Percentiles rank a stretch among this genome's conserved stretches.
phyloP scores from a whole-genome alignment of 495 filamentous ascomycete genomes.

The Lophiostoma macrostomum region DNA sequence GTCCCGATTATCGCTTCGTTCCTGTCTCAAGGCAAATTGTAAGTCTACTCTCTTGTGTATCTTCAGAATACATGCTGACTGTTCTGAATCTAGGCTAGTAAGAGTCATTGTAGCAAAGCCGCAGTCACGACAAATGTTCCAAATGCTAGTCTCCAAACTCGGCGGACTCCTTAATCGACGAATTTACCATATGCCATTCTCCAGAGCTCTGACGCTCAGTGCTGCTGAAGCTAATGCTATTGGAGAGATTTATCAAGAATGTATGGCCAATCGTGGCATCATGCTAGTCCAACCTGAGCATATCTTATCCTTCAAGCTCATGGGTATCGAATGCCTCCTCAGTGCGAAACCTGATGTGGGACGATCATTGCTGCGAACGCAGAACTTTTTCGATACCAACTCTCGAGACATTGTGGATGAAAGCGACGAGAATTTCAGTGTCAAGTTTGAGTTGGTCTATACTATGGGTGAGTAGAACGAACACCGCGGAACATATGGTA shows the following conservation, averaged over 20 bases:
- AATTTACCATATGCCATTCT: conserved; percentile 63
- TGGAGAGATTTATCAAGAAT: conserved; percentile 45
- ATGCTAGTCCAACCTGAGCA: conserved; percentile 67
- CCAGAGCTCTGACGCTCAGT: conserved; percentile 47
- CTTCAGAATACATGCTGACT: not conserved
- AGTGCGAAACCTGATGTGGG: conserved; percentile 29
- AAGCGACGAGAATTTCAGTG: conserved; percentile 37
- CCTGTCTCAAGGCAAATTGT: conserved; percentile 49
- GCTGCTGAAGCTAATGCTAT: conserved; percentile 36
- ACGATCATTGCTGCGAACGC: conserved; percentile 19
- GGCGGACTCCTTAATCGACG: conserved; percentile 58
- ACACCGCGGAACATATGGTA: too few relatives aligned
- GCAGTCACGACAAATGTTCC: conserved; percentile 59
- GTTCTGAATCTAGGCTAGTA: conserved; percentile 48
- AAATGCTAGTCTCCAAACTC: conserved; percentile 58
- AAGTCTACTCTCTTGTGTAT: not conserved
- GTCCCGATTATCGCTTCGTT: conserved; percentile 59
- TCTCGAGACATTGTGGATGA: conserved; percentile 41
- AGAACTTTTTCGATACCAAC: conserved; percentile 29
- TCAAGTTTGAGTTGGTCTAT: conserved; percentile 52
- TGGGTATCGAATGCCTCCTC: conserved; percentile 53
- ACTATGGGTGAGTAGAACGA: too few relatives aligned
- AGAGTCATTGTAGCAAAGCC: conserved; percentile 63
- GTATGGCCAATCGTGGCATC: conserved; percentile 45
- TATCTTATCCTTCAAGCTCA: conserved; percentile 64